phyloP scores from a whole-genome alignment of 495 filamentous ascomycete genomes.

The Podospora conica region DNA sequence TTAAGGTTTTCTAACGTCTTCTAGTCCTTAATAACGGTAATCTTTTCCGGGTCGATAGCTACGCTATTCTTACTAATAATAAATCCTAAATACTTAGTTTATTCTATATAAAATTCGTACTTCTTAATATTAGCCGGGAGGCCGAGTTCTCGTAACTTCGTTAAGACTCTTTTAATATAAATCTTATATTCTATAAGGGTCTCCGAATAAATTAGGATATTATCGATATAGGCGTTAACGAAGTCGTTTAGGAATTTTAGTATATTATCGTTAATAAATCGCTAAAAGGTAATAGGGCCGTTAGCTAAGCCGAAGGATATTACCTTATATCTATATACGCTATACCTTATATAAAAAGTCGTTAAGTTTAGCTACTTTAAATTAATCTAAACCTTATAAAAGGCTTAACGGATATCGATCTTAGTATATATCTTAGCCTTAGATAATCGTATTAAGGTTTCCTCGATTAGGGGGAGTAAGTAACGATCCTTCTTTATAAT shows the following conservation, averaged over 20 bases:
- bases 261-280: neutral
- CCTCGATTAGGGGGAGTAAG: neutral
- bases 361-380: neutral
- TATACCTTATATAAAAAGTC: neutral
- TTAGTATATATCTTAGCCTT: neutral
- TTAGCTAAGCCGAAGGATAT: neutral
- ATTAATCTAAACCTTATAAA: too few relatives aligned
- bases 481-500: neutral
- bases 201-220: neutral
- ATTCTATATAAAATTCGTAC: neutral
- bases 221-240: too few relatives aligned
- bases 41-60: neutral
- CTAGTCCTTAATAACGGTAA: neutral
- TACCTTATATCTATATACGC: neutral
- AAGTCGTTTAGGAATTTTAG: neutral
- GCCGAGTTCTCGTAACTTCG: neutral
- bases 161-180: neutral
- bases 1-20: neutral
- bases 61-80: neutral
- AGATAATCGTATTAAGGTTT: neutral
- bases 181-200: neutral
- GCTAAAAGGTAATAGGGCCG: neutral
- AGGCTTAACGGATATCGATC: neutral
- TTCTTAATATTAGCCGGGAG: neutral
- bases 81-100: neutral